phyloP scores from a whole-genome alignment of 148 eudicot genomes.

The Rheum nobile region DNA sequence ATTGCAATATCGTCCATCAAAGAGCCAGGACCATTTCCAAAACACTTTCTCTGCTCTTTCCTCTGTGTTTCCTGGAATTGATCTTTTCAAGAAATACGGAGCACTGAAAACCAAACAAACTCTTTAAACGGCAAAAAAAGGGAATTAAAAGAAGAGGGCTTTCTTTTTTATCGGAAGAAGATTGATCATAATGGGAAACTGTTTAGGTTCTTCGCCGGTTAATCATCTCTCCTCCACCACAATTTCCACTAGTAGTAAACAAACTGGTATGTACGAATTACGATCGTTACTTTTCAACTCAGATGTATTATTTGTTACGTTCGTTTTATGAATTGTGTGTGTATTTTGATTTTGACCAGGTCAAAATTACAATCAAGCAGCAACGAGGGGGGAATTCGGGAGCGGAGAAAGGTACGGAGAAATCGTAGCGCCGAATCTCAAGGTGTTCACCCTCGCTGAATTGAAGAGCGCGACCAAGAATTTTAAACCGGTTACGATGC shows the following conservation, averaged over 20 bases:
- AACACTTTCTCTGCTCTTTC: not conserved
- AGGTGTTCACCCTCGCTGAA: constrained; percentile 31
- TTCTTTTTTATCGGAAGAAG: not conserved
- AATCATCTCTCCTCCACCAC: constrained; percentile 13
- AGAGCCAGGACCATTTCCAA: not conserved
- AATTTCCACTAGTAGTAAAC: constrained; percentile 4
- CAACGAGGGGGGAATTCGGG: not conserved
- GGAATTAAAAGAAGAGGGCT: not conserved
- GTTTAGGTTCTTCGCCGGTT: constrained; percentile 30
- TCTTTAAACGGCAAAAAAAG: not conserved
- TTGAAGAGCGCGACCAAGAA: constrained; percentile 51
- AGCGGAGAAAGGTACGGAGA: constrained; percentile 3
- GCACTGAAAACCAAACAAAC: not conserved
- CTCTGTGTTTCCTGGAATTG: not conserved
- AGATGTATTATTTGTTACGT: not conserved
- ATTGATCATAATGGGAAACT: constrained; percentile 39
- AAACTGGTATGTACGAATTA: not conserved
- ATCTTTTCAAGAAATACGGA: not conserved
- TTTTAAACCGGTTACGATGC: constrained; percentile 42
- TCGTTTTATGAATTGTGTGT: no score
- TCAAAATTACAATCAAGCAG: not conserved
- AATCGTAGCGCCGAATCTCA: constrained; percentile 42
- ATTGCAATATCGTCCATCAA: not conserved
- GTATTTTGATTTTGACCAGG: not conserved
- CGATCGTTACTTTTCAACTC: not conserved